Evolutionary conservation across 2,329 filamentous ascomycete genomes (phyloP).

Genomic region (Bipolaris bicolor): DNA sequence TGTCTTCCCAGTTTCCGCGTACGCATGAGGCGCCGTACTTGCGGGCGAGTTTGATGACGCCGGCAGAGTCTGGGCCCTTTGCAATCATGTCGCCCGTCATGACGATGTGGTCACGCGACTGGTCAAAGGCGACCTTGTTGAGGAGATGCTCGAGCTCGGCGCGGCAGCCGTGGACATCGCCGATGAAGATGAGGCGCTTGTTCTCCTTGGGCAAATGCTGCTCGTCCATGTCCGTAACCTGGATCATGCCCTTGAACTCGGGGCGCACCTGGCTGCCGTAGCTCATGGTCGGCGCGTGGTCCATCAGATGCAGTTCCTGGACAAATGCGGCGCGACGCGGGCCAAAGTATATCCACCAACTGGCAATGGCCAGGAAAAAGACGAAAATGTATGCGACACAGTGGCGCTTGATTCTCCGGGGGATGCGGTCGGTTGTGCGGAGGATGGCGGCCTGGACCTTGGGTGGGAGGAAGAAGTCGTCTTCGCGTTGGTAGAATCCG

Average conservation of each 20-base stretch:
- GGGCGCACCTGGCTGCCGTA: constrained; percentile 58
- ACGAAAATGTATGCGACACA: constrained; percentile 42
- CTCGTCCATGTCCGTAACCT: constrained; percentile 57
- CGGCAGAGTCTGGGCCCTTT: constrained; percentile 80
- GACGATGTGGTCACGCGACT: constrained; percentile 57
- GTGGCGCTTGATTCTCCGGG: constrained; percentile 46
- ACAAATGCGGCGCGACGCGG: constrained; percentile 46
- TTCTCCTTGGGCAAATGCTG: constrained; percentile 53
- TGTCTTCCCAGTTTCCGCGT: constrained; percentile 92
- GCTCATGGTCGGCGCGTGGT: constrained; percentile 30
- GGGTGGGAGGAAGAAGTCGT: constrained; percentile 42
- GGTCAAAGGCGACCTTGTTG: constrained; percentile 67
- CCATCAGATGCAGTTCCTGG: constrained; percentile 46
- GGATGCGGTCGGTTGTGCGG: constrained; percentile 36
- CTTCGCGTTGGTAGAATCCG: constrained; percentile 45
- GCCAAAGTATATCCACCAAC: constrained; percentile 48
- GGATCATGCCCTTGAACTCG: constrained; percentile 57
- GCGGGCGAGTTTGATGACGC: constrained; percentile 78
- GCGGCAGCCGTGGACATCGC: constrained; percentile 91
- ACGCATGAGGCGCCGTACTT: constrained; percentile 77
- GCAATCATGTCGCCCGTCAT: constrained; percentile 61
- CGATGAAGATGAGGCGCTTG: constrained; percentile 77
- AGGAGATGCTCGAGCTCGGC: constrained; percentile 67
- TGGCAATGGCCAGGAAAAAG: constrained; percentile 37
- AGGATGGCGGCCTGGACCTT: constrained; percentile 39